Base-by-base conservation (phyloP, 306 rosid genomes). In the Vigna hirtella region DNA sequence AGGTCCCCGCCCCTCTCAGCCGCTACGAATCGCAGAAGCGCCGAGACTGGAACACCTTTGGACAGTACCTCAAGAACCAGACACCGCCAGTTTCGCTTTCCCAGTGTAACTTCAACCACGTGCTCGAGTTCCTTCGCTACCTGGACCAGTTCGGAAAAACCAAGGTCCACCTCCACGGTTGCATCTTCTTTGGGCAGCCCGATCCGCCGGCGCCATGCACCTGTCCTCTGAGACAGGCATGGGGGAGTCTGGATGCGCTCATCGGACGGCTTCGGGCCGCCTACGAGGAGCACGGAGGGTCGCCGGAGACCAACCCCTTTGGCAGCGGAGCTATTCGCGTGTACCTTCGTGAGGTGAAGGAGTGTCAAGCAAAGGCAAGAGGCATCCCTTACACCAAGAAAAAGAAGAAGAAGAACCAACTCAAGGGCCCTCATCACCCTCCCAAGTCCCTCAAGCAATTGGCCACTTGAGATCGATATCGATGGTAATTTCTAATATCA, bases 211-310 rank as follows among this genome's bases (percentile, higher is more conserved):
- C 94, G 0, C 96, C 97, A 2, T 93, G 98, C 77, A 85, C 94
- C 7, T 93, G 97, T 74, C 98, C 98, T 0, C 91, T 93, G 16
- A 61, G 88, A 57, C 98, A 93, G 76, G 98, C 98, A 1, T 93
- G 98, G 98, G 98, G 98, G 4, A 93, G 97, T 73, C 96, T 93
- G 0, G 98, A 93, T 17, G 96, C 98, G 1, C 90, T 91, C 64
- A 93, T 93, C 77, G 98, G 98, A 4, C 83, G 98, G 15, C 93
- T 93, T 0, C 77, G 98, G 16, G 98, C 98, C 0, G 98, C 98
- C 1, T 94, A 87, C 5, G 98, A 94, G 52, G 98, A 94, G 72
- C 91, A 91, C 30, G 98, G 96, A 0, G 98, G 97, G 0, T 89
- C 96, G 0, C 87, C 89, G 1, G 96, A 91, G 76, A 77, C 75